Evolutionary conservation across 2,329 filamentous ascomycete genomes (phyloP).

Genomic region (Herpotrichia juniperi): DNA sequence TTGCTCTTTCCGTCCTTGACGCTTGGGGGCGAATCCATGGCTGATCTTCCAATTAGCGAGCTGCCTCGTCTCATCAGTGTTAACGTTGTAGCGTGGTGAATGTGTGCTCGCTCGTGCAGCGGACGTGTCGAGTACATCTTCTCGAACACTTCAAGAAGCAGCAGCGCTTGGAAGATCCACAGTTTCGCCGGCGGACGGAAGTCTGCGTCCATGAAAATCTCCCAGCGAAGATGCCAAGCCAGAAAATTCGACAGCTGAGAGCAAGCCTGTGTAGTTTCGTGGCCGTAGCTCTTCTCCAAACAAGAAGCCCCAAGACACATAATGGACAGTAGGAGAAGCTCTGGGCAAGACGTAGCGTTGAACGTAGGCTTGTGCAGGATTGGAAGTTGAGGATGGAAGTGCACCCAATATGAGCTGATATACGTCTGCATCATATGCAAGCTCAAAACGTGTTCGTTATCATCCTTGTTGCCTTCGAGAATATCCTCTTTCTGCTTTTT

Average conservation of each 20-base stretch:
- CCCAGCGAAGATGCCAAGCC: constrained; percentile 92
- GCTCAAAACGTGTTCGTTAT: constrained; percentile 70
- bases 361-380: constrained; percentile 96
- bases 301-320: constrained; percentile 93
- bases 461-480: constrained; percentile 76
- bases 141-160: constrained; percentile 91
- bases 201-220: constrained; percentile 89
- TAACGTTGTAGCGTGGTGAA: constrained; percentile 94
- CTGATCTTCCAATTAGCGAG: constrained; percentile 84
- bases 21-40: constrained; percentile 82
- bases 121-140: constrained; percentile 96
- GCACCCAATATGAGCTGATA: constrained; percentile 85
- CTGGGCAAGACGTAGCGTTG: constrained; percentile 83
- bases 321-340: constrained; percentile 82
- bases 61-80: constrained; percentile 94
- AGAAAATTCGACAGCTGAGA: constrained; percentile 87
- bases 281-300: constrained; percentile 80
- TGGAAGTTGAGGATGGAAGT: constrained; percentile 92
- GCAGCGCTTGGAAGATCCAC: constrained; percentile 91
- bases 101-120: constrained; percentile 91
- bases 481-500: constrained; percentile 78
- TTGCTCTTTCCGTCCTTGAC: constrained; percentile 65
- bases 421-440: constrained; percentile 96
- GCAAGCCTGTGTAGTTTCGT: constrained; percentile 75
- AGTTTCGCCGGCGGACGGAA: constrained; percentile 92